These are phyloP conservation scores for Xerocomellus amylosporus DNA, from an alignment of 768 basidiomycete species.

Conservation along the genomic window DNA sequence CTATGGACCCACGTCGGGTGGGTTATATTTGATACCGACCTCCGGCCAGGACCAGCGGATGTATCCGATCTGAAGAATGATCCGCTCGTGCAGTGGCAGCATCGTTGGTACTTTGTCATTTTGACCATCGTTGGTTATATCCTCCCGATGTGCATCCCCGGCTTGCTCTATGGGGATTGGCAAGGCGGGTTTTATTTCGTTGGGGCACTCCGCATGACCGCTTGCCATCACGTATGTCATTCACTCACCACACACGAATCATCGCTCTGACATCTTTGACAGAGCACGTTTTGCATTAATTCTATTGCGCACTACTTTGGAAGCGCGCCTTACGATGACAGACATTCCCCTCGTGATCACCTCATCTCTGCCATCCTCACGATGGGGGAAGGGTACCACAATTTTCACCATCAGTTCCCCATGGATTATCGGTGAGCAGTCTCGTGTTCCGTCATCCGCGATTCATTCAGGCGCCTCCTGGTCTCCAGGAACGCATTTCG, in stretches of 20 bases:
- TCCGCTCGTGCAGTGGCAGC: conserved; percentile 73
- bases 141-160: conserved; percentile 67
- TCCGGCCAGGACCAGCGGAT: conserved; percentile 70
- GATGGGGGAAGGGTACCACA: conserved; percentile 66
- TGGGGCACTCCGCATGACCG: conserved; percentile 64
- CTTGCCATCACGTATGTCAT: conserved; percentile 75
- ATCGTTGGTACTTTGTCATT: conserved; percentile 66
- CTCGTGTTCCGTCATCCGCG: neutral
- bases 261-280: neutral
- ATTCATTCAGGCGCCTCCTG: conserved; percentile 4
- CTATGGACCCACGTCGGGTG: conserved; percentile 82
- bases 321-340: conserved; percentile 78
- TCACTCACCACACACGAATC: neutral
- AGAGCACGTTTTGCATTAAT: conserved; percentile 89
- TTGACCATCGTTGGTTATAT: conserved; percentile 66
- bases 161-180: conserved; percentile 73
- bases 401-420: conserved; percentile 87
- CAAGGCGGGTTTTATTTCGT: conserved; percentile 74
- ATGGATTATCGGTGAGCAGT: conserved; percentile 50
- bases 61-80: conserved; percentile 70
- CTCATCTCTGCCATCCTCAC: conserved; percentile 80
- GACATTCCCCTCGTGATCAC: conserved; percentile 72
- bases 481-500: conserved; percentile 58
- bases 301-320: conserved; percentile 86
- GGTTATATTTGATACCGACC: conserved; percentile 75